phyloP scores from a whole-genome alignment of 164 flowering plant species.

The Magnolia kwangsiensis region DNA sequence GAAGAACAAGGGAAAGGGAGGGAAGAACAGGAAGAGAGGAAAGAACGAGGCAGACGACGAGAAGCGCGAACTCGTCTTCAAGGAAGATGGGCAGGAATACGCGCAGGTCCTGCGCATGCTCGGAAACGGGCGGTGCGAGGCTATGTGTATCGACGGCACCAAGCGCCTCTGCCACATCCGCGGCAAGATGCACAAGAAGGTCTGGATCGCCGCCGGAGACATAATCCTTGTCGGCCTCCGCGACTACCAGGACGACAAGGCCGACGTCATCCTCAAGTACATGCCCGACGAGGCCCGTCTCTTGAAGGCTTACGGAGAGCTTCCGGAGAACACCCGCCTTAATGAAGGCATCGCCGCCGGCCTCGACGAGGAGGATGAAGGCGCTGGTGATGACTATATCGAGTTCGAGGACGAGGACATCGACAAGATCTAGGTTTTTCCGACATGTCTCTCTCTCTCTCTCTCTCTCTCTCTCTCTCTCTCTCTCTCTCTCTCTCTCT shows the following conservation, averaged over 20 bases:
- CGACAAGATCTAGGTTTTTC: constrained; percentile 17
- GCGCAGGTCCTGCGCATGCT: constrained; percentile 37
- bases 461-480: neutral
- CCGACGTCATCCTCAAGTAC: constrained; percentile 28
- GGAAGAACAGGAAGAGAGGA: constrained; percentile 30
- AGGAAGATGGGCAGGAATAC: constrained; percentile 30
- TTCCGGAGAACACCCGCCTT: constrained; percentile 24
- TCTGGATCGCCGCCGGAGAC: constrained; percentile 30
- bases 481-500: neutral
- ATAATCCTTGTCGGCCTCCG: constrained; percentile 28
- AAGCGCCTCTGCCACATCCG: constrained; percentile 29
- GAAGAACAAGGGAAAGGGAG: constrained; percentile 35
- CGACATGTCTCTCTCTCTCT: neutral
- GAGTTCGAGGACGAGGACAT: constrained; percentile 30
- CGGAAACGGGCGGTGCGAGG: constrained; percentile 56
- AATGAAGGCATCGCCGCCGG: constrained; percentile 24
- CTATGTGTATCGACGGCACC: constrained; percentile 44
- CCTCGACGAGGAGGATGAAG: constrained; percentile 25
- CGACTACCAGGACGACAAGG: constrained; percentile 28
- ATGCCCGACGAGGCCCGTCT: constrained; percentile 30
- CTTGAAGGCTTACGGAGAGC: constrained; percentile 27
- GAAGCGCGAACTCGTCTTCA: constrained; percentile 29
- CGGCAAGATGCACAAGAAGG: constrained; percentile 32
- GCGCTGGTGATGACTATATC: constrained; percentile 17
- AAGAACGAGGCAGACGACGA: constrained; percentile 33